Conservation (phyloP, 257 asterid genomes). For the Orobanche coerulescens region DNA sequence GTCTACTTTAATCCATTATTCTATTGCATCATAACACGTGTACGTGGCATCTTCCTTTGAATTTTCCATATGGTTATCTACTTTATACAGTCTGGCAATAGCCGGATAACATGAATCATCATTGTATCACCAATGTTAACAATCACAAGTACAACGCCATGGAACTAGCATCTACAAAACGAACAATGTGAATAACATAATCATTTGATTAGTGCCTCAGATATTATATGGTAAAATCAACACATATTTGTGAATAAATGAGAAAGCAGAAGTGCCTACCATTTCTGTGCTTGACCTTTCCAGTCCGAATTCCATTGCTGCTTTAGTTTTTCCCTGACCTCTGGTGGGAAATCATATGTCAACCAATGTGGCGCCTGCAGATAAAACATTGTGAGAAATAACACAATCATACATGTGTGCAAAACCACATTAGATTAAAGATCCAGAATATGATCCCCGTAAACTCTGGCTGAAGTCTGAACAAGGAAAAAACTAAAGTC, state of each 20-base stretch:
- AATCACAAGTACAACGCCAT: neutral
- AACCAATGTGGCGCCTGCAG: slow-evolving; percentile 86
- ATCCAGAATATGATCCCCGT: slow-evolving; percentile 3
- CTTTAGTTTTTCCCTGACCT: slow-evolving; percentile 68
- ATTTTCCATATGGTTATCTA: neutral
- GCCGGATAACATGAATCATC: neutral
- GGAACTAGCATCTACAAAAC: no score
- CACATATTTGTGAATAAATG: neutral
- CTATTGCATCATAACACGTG: neutral
- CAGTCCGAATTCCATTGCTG: slow-evolving; percentile 91
- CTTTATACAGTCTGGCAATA: neutral
- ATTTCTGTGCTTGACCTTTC: slow-evolving; percentile 99
- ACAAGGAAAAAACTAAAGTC: neutral
- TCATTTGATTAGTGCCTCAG: neutral
- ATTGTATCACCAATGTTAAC: neutral
- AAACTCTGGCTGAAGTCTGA: neutral
- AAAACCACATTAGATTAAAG: slow-evolving; percentile 11
- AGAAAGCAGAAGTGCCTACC: slow-evolving; percentile 39
- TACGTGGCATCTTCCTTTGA: neutral
- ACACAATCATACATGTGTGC: slow-evolving; percentile 2
- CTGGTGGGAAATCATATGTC: slow-evolving; percentile 91
- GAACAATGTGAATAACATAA: neutral
- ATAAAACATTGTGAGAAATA: slow-evolving; percentile 16
- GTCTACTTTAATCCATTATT: neutral
- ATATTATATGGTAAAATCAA: neutral